phyloP scores from a whole-genome alignment of 305 asterid genomes.

The Vinca major region DNA sequence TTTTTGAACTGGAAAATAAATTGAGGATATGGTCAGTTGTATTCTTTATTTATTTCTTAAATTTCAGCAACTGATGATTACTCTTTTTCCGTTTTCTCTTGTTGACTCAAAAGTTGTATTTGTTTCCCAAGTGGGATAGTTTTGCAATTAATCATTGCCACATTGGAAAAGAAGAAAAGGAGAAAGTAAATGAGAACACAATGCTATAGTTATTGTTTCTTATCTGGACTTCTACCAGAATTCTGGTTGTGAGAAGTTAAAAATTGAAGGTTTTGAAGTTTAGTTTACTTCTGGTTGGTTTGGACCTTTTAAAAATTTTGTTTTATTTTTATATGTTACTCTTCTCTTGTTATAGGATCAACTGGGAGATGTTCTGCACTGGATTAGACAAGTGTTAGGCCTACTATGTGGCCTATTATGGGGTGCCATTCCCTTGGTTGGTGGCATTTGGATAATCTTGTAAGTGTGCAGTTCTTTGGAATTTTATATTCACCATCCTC shows the following conservation, averaged over 20 bases:
- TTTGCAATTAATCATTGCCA: neutral
- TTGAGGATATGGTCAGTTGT: neutral
- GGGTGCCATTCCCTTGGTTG: slow-evolving; percentile 90
- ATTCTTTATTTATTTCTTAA: neutral
- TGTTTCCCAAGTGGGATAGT: neutral
- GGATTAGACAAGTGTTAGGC: slow-evolving; percentile 85
- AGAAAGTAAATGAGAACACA: neutral
- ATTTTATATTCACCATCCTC: neutral
- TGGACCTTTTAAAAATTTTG: neutral
- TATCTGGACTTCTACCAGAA: too few relatives aligned
- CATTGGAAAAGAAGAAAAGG: neutral
- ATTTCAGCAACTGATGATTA: neutral
- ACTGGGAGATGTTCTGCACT: slow-evolving; percentile 81
- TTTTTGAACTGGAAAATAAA: neutral
- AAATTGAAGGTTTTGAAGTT: neutral
- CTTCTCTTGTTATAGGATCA: slow-evolving; percentile 57
- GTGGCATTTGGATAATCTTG: slow-evolving; percentile 86
- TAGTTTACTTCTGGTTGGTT: neutral
- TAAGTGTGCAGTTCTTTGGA: slow-evolving; percentile 32
- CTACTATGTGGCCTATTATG: slow-evolving; percentile 69
- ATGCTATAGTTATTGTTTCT: neutral
- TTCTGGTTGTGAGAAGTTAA: neutral
- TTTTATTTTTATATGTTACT: slow-evolving; percentile 11
- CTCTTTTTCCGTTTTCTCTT: neutral
- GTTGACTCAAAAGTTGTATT: neutral